Evolutionary conservation across 225 moss, liverwort and hornwort genomes (phyloP).

Genomic region (Ulota crispa): DNA sequence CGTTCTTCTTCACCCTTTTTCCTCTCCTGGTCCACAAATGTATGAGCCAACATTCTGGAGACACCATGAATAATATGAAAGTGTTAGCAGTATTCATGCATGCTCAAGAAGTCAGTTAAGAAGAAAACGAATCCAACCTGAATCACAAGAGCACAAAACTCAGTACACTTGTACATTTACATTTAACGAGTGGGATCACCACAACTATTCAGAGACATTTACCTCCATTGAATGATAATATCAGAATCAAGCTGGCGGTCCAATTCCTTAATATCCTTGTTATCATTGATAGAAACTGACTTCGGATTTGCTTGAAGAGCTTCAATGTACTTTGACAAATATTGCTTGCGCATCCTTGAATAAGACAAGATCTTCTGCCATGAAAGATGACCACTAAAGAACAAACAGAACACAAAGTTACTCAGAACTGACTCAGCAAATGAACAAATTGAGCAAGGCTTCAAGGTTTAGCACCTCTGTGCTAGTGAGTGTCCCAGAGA

Average conservation of each 20-base stretch:
- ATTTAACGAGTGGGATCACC: background rate
- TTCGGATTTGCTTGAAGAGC: conserved; percentile 71
- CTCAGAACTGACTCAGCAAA: conserved; percentile 3
- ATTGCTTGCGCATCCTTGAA: conserved; percentile 69
- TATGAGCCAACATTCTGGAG: conserved; percentile 87
- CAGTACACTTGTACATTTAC: background rate
- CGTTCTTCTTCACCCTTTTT: conserved; percentile 65
- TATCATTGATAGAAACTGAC: conserved; percentile 59
- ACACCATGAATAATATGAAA: background rate
- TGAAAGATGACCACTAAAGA: conserved; percentile 72
- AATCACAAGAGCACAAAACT: conserved; percentile 8
- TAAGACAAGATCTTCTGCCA: conserved; percentile 70
- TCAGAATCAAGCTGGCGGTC: conserved; percentile 93
- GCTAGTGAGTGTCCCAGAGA: background rate
- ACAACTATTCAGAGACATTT: background rate
- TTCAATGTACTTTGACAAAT: conserved; percentile 76
- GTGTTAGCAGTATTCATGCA: conserved; percentile 9
- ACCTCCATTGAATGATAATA: conserved; percentile 96
- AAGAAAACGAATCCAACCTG: background rate
- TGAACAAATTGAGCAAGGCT: background rate
- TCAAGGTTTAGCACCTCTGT: background rate
- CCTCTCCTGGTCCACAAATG: conserved; percentile 72
- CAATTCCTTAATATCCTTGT: conserved; percentile 56
- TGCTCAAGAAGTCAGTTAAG: background rate
- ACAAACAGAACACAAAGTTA: conserved; percentile 23